Percentiles rank a stretch among this genome's conserved stretches.
These are phyloP conservation scores for Bryoglossum gracile DNA, from an alignment of 495 filamentous ascomycete genomes.

Conservation along the genomic window DNA sequence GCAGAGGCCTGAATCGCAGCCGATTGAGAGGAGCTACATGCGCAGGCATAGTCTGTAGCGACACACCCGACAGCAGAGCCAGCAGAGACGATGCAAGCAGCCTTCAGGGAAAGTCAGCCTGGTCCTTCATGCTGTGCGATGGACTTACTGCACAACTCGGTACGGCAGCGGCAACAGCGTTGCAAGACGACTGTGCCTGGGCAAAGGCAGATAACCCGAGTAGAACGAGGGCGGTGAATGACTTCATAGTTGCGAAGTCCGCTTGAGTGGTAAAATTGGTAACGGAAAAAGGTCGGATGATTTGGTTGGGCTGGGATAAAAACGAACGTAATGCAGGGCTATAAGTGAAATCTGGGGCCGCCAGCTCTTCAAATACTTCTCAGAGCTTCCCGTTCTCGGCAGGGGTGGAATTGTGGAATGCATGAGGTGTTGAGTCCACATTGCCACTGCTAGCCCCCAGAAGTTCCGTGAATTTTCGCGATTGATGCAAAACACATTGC, in stretches of 20 bases:
- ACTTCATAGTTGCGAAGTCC: conserved; percentile 4
- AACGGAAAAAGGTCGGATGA: no score
- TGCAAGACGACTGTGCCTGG: conserved; percentile 5
- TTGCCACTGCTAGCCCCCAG: no score
- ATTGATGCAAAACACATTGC: no score
- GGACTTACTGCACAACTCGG: conserved; percentile 8
- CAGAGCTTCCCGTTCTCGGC: no score
- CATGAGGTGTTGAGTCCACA: no score
- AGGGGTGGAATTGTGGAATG: no score
- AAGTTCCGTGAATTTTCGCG: no score
- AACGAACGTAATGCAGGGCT: no score
- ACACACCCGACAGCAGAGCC: conserved; percentile 3
- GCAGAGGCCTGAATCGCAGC: background rate
- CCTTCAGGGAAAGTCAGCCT: background rate
- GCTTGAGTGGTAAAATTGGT: no score
- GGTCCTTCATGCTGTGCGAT: background rate
- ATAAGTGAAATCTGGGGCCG: no score
- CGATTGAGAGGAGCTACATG: conserved; percentile 8
- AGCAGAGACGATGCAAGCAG: conserved; percentile 6
- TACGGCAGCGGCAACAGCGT: conserved; percentile 3
- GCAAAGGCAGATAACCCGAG: conserved; percentile 2
- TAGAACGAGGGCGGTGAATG: background rate
- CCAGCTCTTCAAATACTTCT: no score
- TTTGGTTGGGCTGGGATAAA: no score
- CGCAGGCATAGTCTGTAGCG: conserved; percentile 6